These are phyloP conservation scores for Phaffomyces antillensis DNA, from an alignment of 805 yeast genomes.

Conservation along the genomic window DNA sequence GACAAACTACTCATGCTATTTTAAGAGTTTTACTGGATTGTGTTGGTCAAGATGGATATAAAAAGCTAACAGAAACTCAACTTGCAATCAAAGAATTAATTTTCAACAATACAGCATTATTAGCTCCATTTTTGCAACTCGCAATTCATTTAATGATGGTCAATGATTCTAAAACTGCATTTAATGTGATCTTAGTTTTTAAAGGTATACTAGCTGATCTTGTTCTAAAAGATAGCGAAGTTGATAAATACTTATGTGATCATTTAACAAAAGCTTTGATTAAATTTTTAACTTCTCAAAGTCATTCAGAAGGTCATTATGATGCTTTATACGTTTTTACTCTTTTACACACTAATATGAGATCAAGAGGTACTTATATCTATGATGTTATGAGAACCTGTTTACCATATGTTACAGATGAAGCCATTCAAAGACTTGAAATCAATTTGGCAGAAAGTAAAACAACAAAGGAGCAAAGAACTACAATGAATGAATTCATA, in stretches of 20 bases:
- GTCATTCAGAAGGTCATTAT: constrained; percentile 78
- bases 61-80: constrained; percentile 49
- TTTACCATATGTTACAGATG: constrained; percentile 48
- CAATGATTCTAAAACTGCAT: constrained; percentile 88
- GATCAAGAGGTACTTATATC: constrained; percentile 64
- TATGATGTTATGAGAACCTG: constrained; percentile 48
- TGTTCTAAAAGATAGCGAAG: constrained; percentile 61
- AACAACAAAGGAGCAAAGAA: constrained; percentile 70
- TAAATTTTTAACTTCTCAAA: constrained; percentile 60
- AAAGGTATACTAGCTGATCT: constrained; percentile 67
- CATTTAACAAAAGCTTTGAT: constrained; percentile 65
- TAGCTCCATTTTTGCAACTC: constrained; percentile 73
- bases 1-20: constrained; percentile 90
- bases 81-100: constrained; percentile 59
- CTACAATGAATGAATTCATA: constrained; percentile 71
- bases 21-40: constrained; percentile 82
- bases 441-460: constrained; percentile 54
- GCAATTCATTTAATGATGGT: constrained; percentile 72
- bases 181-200: constrained; percentile 77
- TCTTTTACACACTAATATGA: constrained; percentile 64
- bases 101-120: constrained; percentile 52
- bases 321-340: constrained; percentile 91
- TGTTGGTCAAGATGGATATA: constrained; percentile 64
- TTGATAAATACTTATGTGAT: constrained; percentile 54
- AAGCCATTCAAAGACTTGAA: constrained; percentile 59